Base-by-base conservation (phyloP, 2,329 filamentous ascomycete species). In the Fusarium sp. region DNA sequence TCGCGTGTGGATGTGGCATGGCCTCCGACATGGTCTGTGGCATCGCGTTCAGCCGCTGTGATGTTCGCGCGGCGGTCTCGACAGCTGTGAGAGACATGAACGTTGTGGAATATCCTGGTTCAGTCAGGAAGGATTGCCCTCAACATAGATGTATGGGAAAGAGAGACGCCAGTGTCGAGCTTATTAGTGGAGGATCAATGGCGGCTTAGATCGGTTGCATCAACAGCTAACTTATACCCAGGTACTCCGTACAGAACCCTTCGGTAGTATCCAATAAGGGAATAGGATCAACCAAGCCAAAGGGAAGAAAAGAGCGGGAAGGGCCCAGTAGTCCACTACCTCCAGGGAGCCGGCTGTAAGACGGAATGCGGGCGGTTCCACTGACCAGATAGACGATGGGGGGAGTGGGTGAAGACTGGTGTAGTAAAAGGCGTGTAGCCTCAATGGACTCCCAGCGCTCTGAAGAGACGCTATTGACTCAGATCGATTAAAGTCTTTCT, bases 361-460 rank as follows among this genome's bases (percentile, higher is more conserved):
- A 63, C 63, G 74, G 75, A 77, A 77, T 77, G 74, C 67, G 72
- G 72, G 71, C 61, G 68, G 75, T 57, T 70, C 75, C 74, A 77
- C 75, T 62, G 60, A 59, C 55, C 59, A 61, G 66, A 67, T 47
- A 59, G 66, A 64, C 44, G 66, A 60, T 67, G 65, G 61, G 68
- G 64, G 64, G 62, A 65, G 69, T 71, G 69, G 54, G 31, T 55
- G 71, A 61, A 63, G 55, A 46, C 39, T 69, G 68, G 65, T 56
- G 62, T 62, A 66, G 54, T 59, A 31, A 66, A 67, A 62, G 58
- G 62, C 52, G 65, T 65, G 58, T 47, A 65, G 57, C 55, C 61
- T 44, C 38, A 44, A 46, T 41, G 56, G 61, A 29, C 20, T 52
- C 54, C 52, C 56, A 52, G 57, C 38, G 36, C 61, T 62, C 58